phyloP scores from a whole-genome alignment of 176 grass and related monocot genomes.

The Phragmites australis region DNA sequence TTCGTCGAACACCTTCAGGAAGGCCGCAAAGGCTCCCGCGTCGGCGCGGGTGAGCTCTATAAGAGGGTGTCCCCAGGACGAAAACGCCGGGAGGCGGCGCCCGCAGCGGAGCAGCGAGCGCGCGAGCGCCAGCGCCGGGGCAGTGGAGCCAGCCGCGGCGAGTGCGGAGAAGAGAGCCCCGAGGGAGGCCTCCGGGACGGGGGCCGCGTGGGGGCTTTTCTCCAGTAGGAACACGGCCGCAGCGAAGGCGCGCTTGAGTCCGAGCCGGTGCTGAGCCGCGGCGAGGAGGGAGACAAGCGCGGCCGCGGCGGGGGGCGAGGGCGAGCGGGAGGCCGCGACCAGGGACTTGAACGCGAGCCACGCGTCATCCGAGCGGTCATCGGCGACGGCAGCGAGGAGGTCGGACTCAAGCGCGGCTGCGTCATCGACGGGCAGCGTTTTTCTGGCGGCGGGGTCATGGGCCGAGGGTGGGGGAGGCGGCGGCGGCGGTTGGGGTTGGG shows the following conservation, averaged over 20 bases:
- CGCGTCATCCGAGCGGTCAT: constrained; percentile 58
- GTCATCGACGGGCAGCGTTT: constrained; percentile 16
- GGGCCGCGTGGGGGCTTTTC: constrained; percentile 44
- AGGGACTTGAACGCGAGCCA: constrained; percentile 91
- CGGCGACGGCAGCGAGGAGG: constrained; percentile 50
- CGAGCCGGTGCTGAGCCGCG: constrained; percentile 58
- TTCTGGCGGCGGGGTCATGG: background rate
- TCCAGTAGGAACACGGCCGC: constrained; percentile 78
- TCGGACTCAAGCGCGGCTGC: constrained; percentile 54
- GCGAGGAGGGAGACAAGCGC: constrained; percentile 76
- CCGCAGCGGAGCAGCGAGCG: constrained; percentile 58
- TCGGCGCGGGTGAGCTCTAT: constrained; percentile 51
- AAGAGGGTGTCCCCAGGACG: constrained; percentile 55
- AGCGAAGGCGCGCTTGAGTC: constrained; percentile 84
- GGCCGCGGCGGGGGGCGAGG: constrained; percentile 56
- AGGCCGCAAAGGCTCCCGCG: constrained; percentile 47
- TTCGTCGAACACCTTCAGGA: constrained; percentile 75
- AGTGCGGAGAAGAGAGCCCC: constrained; percentile 59
- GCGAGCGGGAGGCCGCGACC: constrained; percentile 49
- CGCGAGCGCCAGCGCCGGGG: constrained; percentile 69
- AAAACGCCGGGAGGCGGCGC: constrained; percentile 63
- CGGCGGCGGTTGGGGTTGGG: constrained; percentile 41
- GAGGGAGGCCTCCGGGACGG: constrained; percentile 49
- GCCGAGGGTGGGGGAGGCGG: constrained; percentile 12
- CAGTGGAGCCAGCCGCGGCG: constrained; percentile 33